These are phyloP conservation scores for Podospora fimiseda DNA, from an alignment of 495 filamentous ascomycete species.

Conservation along the genomic window DNA sequence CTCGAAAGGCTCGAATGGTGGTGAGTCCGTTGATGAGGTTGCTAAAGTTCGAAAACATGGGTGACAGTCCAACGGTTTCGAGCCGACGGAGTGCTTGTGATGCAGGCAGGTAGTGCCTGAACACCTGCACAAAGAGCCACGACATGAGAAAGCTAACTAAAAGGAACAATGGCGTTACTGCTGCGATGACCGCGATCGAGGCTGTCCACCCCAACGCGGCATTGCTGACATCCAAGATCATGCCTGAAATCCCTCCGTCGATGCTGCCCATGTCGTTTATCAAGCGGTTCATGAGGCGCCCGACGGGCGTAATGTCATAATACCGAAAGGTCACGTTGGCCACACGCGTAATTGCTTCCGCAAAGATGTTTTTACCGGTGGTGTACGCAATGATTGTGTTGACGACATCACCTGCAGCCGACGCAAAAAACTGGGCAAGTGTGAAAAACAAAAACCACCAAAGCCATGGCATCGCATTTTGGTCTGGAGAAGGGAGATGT, in stretches of 20 bases:
- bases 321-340: slow-evolving; percentile 77
- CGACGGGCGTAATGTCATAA: slow-evolving; percentile 79
- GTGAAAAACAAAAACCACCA: slow-evolving; percentile 57
- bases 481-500: slow-evolving; percentile 55
- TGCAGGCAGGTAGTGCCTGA: slow-evolving; percentile 67
- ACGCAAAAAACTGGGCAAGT: slow-evolving; percentile 47
- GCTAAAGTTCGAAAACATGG: slow-evolving; percentile 80
- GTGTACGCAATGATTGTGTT: slow-evolving; percentile 67
- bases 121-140: slow-evolving; percentile 57
- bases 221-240: slow-evolving; percentile 62
- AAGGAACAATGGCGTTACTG: slow-evolving; percentile 68
- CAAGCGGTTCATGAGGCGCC: slow-evolving; percentile 78
- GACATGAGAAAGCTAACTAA: slow-evolving; percentile 59
- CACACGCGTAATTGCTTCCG: slow-evolving; percentile 59
- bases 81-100: slow-evolving; percentile 75
- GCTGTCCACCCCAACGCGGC: slow-evolving; percentile 60
- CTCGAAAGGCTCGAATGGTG: slow-evolving; percentile 71
- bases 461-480: slow-evolving; percentile 68
- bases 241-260: slow-evolving; percentile 67
- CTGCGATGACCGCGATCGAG: slow-evolving; percentile 66
- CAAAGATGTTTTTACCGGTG: slow-evolving; percentile 67
- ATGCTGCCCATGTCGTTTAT: slow-evolving; percentile 79
- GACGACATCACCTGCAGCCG: slow-evolving; percentile 49
- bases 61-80: slow-evolving; percentile 77
- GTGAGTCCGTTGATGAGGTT: slow-evolving; percentile 70